Base-by-base conservation (phyloP, 805 yeast species). In the Saturnispora quitensis region DNA sequence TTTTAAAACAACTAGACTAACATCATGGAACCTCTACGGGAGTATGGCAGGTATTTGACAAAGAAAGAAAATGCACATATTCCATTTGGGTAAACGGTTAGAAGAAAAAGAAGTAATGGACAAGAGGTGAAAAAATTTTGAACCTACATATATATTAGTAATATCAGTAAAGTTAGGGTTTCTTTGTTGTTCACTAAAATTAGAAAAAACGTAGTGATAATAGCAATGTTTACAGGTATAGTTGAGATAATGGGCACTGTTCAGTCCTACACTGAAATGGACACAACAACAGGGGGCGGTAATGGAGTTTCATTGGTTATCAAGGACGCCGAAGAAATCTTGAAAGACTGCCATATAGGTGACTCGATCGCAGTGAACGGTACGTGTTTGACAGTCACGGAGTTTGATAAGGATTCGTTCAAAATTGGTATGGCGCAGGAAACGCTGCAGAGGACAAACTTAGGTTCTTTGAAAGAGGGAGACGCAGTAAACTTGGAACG, bases 391-490 rank as follows among this genome's bases (percentile, higher is more conserved):
- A 93, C 99, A 0, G 97, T 91, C 7, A 89, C 96, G 0, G 89
- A 84, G 57, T 89, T 88, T 60, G 65, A 62, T 49, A 68, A 72
- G 35, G 70, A 69, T 5, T 67, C 68, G 5, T 93, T 93, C 72
- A 89, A 86, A 64, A 95, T 91, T 3, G 99, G 99, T 0, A 72
- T 93, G 28, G 86, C 96, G 1, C 95, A 95, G 9, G 99, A 93
- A 62, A 90, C 99, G 0, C 73, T 93, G 38, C 78, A 88, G 54
- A 76, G 93, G 55, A 82, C 96, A 2, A 84, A 86, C 56, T 69
- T 93, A 43, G 91, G 89, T 1, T 67, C 68, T 9, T 75, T 91
- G 65, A 63, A 58, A 22, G 46, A 52, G 2, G 90, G 88, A 2
- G 65, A 77, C 18, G 75, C 73, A 53, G 96, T 93, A 20, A 91